Evolutionary conservation across 1,139 yeast genomes (phyloP), one percentile per base, ranked within the genome.

Genomic region (Yamadazyma spencermartinsiae): DNA sequence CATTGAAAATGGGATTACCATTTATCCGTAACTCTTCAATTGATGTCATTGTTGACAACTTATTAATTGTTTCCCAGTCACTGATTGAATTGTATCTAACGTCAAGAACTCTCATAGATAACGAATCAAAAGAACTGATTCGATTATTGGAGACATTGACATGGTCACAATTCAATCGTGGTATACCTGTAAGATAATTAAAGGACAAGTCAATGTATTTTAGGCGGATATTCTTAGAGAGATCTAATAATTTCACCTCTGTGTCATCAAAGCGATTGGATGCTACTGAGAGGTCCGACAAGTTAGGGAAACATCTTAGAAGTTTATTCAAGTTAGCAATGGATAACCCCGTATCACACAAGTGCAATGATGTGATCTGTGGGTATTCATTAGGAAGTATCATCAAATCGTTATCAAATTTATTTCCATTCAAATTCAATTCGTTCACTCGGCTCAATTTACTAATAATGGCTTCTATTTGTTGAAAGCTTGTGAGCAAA

Each of bases 401-500:
- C 9, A 16, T 7, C n/a, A 4, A 19, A 16, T 8, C 5, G 5
- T 23, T 23, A 12, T 28, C 12, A 10, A 28, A 28, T 36, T 80
- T 58, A 52, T 86, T 86, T 0, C 94, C 92, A 42, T 80, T 81
- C 37, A 87, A 52, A 36, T 74, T 70, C 35, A 88, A 51, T 2
- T 59, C 57, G n/a, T 51, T 45, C 7, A 88, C 49, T 0, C 42
- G 40, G 0, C 72, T 68, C 25, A 80, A 45, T 2, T 49, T 45
- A 7, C 49, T 41, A 1, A 75, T 49, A 11, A 81, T 60, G 1
- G 51, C 46, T 44, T 69, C 55, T 0, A 84, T 55, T 3, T 63
- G 66, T 0, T 49, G 42, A 40, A 82, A 54, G 33, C 63, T 60
- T 7, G 56, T 55, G 14, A 86, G 56, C 35, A 87, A 60, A 52